Conservation (phyloP, 1,139 yeast genomes). For the Pichia sp. region DNA sequence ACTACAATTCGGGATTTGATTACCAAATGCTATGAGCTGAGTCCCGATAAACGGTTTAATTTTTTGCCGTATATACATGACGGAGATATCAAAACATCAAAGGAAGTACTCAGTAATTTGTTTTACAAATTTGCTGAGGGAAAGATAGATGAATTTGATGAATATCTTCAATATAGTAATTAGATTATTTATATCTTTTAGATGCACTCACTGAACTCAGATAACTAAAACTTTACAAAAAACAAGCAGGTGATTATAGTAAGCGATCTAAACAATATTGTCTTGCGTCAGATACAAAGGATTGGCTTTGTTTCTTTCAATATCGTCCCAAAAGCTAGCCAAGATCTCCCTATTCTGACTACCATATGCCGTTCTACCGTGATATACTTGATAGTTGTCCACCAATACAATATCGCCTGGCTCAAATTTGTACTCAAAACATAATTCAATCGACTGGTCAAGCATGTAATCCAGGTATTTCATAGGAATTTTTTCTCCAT, state of each 20-base stretch:
- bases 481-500: conserved; percentile 1
- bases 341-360: not conserved
- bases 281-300: too few species aligned
- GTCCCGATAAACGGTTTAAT: conserved; percentile 32
- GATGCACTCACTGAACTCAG: too few species aligned
- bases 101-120: conserved; percentile 14
- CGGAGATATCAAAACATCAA: conserved; percentile 14
- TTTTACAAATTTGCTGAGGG: conserved; percentile 19
- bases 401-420: conserved; percentile 1
- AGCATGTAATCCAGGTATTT: not conserved
- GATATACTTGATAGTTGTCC: conserved; percentile 1
- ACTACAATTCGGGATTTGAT: conserved; percentile 30
- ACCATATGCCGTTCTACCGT: conserved; percentile 4
- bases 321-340: conserved; percentile 5
- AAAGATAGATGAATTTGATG: conserved; percentile 11
- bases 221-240: too few species aligned
- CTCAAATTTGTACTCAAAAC: conserved; percentile 4
- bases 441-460: conserved; percentile 2
- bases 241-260: too few species aligned
- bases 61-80: conserved; percentile 13
- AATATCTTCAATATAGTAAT: conserved; percentile 5
- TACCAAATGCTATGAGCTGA: conserved; percentile 27
- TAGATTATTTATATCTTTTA: too few species aligned
- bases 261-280: too few species aligned
- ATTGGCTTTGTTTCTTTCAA: not conserved